These are phyloP conservation scores for Candolleomyces eurysporus DNA, from an alignment of 768 basidiomycete species.

Conservation along the genomic window DNA sequence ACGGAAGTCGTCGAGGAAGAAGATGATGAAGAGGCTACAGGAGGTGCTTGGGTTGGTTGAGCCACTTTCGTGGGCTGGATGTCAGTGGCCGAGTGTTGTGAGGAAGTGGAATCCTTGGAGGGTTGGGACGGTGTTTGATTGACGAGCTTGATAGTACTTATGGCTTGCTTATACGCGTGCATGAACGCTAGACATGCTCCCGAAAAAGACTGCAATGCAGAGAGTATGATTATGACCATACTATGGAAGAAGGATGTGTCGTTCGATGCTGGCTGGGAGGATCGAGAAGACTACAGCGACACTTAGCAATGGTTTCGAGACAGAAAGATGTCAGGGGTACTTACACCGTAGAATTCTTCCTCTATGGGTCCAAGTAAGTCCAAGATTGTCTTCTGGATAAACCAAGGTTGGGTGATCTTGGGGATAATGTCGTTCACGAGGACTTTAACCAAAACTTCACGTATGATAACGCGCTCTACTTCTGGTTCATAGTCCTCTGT, in stretches of 20 bases:
- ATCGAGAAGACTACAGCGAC: conserved; percentile 20
- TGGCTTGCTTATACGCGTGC: conserved; percentile 62
- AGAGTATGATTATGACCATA: conserved; percentile 68
- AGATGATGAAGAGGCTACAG: conserved; percentile 13
- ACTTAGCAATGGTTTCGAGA: not conserved
- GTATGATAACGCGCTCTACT: conserved; percentile 75
- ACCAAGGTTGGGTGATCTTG: conserved; percentile 85
- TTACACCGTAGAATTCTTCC: conserved; percentile 27
- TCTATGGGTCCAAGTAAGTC: conserved; percentile 56
- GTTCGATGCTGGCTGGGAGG: conserved; percentile 23
- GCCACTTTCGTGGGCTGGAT: not conserved
- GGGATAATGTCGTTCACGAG: conserved; percentile 67
- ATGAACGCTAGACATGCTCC: conserved; percentile 67
- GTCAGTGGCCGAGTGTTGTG: conserved; percentile 8
- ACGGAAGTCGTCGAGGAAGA: conserved; percentile 14
- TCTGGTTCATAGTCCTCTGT: conserved; percentile 76
- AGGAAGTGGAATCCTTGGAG: conserved; percentile 5
- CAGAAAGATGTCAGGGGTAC: conserved; percentile 11
- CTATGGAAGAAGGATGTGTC: conserved; percentile 43
- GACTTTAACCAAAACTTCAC: conserved; percentile 81
- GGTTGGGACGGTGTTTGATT: conserved; percentile 41
- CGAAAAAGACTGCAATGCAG: conserved; percentile 70
- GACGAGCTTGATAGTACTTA: conserved; percentile 64
- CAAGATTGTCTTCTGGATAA: conserved; percentile 70
- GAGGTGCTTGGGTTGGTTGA: not conserved